These are phyloP conservation scores for Clohesyomyces aquaticus DNA, from an alignment of 495 filamentous ascomycete species.

Conservation along the genomic window DNA sequence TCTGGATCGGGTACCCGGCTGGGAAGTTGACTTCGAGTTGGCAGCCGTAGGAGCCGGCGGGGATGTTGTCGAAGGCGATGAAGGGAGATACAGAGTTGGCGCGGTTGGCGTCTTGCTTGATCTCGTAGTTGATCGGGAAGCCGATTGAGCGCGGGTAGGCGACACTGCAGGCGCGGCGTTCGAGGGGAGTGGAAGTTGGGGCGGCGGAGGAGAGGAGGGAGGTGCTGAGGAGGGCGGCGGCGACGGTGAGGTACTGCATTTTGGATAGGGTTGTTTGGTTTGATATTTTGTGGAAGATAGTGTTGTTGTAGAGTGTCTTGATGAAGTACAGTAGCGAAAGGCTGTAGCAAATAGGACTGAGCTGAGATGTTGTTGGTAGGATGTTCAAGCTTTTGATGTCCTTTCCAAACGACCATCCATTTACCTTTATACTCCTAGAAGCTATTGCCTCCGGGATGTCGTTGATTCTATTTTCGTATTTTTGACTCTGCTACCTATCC, in stretches of 20 bases:
- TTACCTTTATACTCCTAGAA: slow-evolving; percentile 6
- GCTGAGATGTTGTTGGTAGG: background rate
- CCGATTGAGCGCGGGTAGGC: slow-evolving; percentile 34
- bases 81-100: slow-evolving; percentile 18
- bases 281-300: background rate
- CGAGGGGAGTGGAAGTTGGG: slow-evolving; percentile 26
- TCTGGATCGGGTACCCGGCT: slow-evolving; percentile 31
- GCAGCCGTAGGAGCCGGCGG: slow-evolving; percentile 37
- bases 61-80: slow-evolving; percentile 30
- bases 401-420: background rate
- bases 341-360: background rate
- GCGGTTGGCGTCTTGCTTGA: slow-evolving; percentile 29
- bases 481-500: too few relatives aligned
- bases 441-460: too few relatives aligned
- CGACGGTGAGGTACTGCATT: slow-evolving; percentile 38
- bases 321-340: background rate
- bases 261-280: slow-evolving; percentile 16
- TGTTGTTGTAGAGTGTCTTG: slow-evolving; percentile 1
- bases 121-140: slow-evolving; percentile 35
- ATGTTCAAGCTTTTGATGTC: background rate
- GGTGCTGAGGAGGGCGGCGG: slow-evolving; percentile 29
- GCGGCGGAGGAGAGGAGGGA: slow-evolving; percentile 29
- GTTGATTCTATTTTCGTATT: slow-evolving; percentile 4
- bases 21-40: slow-evolving; percentile 39
- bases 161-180: slow-evolving; percentile 31